A percentile compares a stretch with the other conserved stretches of the same genome.
phyloP scores from a whole-genome alignment of 2,329 filamentous ascomycete genomes.

The Pseudocercospora cruenta region DNA sequence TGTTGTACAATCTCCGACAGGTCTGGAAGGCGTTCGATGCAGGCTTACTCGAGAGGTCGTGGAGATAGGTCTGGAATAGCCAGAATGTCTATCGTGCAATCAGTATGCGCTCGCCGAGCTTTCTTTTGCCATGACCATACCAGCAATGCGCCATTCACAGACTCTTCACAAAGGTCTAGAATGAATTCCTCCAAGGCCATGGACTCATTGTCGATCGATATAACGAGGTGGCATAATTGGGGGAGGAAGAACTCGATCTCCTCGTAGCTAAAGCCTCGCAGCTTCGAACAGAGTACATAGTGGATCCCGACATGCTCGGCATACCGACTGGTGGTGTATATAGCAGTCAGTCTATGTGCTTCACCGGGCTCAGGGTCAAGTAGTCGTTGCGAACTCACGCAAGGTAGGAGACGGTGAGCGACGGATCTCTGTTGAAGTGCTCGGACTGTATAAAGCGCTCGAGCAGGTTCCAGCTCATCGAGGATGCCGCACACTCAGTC shows the following conservation, averaged over 20 bases:
- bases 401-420: conserved; percentile 84
- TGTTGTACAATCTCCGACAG: conserved; percentile 82
- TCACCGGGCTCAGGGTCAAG: neutral
- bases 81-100: conserved; percentile 71
- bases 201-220: conserved; percentile 87
- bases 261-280: conserved; percentile 86
- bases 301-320: conserved; percentile 88
- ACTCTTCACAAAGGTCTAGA: conserved; percentile 83
- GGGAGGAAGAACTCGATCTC: conserved; percentile 92
- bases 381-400: conserved; percentile 62
- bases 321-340: conserved; percentile 65
- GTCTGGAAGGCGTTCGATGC: conserved; percentile 79
- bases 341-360: conserved; percentile 21
- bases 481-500: conserved; percentile 28
- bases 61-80: conserved; percentile 86
- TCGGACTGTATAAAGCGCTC: conserved; percentile 91
- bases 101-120: conserved; percentile 14
- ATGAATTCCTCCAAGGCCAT: conserved; percentile 90
- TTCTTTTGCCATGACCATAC: conserved; percentile 49
- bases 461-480: conserved; percentile 76
- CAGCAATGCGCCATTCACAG: conserved; percentile 79
- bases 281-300: conserved; percentile 85
- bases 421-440: conserved; percentile 90
- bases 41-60: conserved; percentile 76
- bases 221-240: conserved; percentile 81